A percentile compares a stretch with the other conserved stretches of the same genome.
phyloP scores from a whole-genome alignment of 1,284 basidiomycete species.

The Irpex sp. region DNA sequence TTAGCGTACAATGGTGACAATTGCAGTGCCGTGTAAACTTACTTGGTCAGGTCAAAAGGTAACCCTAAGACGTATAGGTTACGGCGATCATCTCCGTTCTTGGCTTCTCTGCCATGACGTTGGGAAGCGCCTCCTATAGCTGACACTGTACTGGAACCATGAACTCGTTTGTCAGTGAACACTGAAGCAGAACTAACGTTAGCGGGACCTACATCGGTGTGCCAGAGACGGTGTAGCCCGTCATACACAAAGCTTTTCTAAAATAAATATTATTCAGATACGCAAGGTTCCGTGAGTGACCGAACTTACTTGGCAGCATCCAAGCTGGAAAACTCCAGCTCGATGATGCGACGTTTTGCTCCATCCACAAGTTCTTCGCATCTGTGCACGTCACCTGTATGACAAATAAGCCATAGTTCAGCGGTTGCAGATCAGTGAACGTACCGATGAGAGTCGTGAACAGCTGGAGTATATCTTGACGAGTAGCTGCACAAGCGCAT shows the following conservation, averaged over 20 bases:
- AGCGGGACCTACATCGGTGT: constrained; percentile 44
- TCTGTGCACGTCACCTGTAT: constrained; percentile 43
- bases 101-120: constrained; percentile 20
- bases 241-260: constrained; percentile 66
- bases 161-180: constrained; percentile 7
- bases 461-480: constrained; percentile 49
- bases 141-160: constrained; percentile 32
- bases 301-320: constrained; percentile 44
- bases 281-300: constrained; percentile 1
- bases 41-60: constrained; percentile 76
- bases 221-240: constrained; percentile 58
- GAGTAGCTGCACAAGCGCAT: constrained; percentile 31
- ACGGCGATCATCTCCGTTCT: constrained; percentile 52
- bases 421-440: constrained; percentile 2
- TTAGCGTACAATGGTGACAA: not conserved
- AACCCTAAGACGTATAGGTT: constrained; percentile 79
- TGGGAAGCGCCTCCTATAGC: constrained; percentile 16
- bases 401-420: constrained; percentile 7
- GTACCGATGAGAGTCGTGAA: constrained; percentile 57
- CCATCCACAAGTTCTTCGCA: constrained; percentile 38
- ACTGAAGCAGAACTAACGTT: not conserved
- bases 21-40: constrained; percentile 16
- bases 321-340: constrained; percentile 46
- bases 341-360: constrained; percentile 37
- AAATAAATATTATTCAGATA: not conserved